Conservation (phyloP, 495 filamentous ascomycete genomes). For the Talaromyces proteolyticus region DNA sequence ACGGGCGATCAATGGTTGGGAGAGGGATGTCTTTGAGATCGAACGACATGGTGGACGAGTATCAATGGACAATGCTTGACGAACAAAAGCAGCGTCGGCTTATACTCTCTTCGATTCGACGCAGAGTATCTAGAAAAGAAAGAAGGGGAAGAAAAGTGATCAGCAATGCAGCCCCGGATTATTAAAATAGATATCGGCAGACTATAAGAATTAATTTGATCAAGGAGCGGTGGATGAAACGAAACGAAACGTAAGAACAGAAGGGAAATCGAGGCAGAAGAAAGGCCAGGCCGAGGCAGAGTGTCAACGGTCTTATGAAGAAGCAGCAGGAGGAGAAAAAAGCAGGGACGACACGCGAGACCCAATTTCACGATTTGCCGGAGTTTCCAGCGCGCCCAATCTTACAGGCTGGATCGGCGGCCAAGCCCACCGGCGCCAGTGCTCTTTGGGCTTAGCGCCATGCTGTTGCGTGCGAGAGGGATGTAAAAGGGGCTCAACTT, state of each 20-base stretch:
- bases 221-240: neutral
- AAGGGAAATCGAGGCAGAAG: constrained; percentile 9
- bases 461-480: no score
- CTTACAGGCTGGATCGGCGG: no score
- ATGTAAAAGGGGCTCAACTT: no score
- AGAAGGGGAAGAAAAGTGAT: constrained; percentile 10
- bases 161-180: neutral
- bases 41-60: constrained; percentile 25
- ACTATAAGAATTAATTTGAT: no score
- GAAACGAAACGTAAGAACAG: neutral
- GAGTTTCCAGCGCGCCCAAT: no score
- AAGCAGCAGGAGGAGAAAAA: constrained; percentile 15
- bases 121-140: constrained; percentile 10
- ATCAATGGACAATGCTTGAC: neutral
- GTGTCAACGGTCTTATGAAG: constrained; percentile 5
- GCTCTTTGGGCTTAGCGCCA: no score
- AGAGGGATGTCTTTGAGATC: constrained; percentile 60
- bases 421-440: no score
- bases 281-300: constrained; percentile 16
- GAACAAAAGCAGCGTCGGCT: no score
- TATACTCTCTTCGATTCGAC: constrained; percentile 1
- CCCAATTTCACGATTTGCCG: no score
- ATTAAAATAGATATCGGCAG: neutral
- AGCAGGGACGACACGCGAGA: no score
- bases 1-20: constrained; percentile 85